phyloP scores from a whole-genome alignment of 2,329 filamentous ascomycete species.

The Fusarium redolens region DNA sequence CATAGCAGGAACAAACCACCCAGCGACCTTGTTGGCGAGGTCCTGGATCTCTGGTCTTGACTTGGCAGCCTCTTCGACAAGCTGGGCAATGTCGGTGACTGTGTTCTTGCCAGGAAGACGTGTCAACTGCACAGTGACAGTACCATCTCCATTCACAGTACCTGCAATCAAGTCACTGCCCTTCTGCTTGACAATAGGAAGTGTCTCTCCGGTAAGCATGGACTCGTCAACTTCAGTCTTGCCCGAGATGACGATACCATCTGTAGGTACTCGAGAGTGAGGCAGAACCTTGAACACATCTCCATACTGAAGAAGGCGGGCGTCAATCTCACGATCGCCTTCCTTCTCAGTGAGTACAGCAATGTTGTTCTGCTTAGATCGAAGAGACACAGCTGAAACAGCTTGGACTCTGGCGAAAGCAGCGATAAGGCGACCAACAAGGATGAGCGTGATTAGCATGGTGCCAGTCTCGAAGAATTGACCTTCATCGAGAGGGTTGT shows the following conservation, averaged over 20 bases:
- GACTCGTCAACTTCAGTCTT: conserved; percentile 71
- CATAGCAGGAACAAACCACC: conserved; percentile 69
- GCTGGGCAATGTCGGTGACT: conserved; percentile 66
- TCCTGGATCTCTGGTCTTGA: conserved; percentile 68
- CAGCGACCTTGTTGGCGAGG: conserved; percentile 67
- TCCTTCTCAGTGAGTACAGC: conserved; percentile 57
- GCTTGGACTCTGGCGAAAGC: conserved; percentile 52
- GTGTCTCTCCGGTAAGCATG: conserved; percentile 56
- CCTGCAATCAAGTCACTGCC: conserved; percentile 7
- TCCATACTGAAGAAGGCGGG: conserved; percentile 66
- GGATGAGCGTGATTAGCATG: conserved; percentile 55
- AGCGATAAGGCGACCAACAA: conserved; percentile 52
- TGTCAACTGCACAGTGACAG: conserved; percentile 60
- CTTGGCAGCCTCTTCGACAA: conserved; percentile 71
- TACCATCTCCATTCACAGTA: conserved; percentile 54
- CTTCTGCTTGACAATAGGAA: conserved; percentile 4
- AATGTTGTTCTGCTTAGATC: conserved; percentile 59
- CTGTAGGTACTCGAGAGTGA: conserved; percentile 65
- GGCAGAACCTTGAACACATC: conserved; percentile 65
- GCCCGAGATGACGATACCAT: conserved; percentile 66
- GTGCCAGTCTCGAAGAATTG: conserved; percentile 54
- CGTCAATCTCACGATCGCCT: conserved; percentile 60
- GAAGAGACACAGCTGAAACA: conserved; percentile 52
- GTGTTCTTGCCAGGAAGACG: conserved; percentile 67
- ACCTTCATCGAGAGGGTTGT: conserved; percentile 37